phyloP scores from a whole-genome alignment of 2,329 filamentous ascomycete genomes.

The Fusarium fujikuroi region DNA sequence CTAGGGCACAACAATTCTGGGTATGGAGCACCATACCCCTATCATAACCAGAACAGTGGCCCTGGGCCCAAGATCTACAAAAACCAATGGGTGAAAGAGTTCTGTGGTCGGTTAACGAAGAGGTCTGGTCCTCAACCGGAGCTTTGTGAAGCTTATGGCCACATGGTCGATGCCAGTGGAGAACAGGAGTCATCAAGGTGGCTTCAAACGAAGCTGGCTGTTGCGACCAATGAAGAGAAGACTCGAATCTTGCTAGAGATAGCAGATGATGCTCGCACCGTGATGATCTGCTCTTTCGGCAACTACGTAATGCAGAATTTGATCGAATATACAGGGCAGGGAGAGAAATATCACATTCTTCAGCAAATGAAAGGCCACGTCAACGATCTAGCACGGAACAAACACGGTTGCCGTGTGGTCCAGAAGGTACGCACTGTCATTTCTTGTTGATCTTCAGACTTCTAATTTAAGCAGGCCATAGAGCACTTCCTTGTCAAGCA shows the following conservation, averaged over 20 bases:
- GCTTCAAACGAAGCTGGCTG: constrained; percentile 92
- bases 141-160: constrained; percentile 86
- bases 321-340: constrained; percentile 94
- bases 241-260: constrained; percentile 91
- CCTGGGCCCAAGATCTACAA: constrained; percentile 50
- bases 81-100: not conserved
- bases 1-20: constrained; percentile 41
- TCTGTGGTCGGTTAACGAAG: constrained; percentile 55
- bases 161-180: constrained; percentile 93
- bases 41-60: constrained; percentile 65
- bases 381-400: constrained; percentile 80
- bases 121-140: constrained; percentile 78
- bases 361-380: constrained; percentile 90
- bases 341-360: constrained; percentile 88
- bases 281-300: constrained; percentile 97
- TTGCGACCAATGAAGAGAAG: constrained; percentile 95
- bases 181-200: constrained; percentile 96
- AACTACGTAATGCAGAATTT: constrained; percentile 99
- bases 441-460: constrained; percentile 24
- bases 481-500: constrained; percentile 93
- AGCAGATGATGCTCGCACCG: constrained; percentile 80
- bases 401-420: constrained; percentile 95
- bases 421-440: constrained; percentile 74
- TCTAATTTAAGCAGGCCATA: constrained; percentile 70
- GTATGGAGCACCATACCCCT: constrained; percentile 46